Conservation (phyloP, 345 rosid species). For the Hypericum androsaemum region DNA sequence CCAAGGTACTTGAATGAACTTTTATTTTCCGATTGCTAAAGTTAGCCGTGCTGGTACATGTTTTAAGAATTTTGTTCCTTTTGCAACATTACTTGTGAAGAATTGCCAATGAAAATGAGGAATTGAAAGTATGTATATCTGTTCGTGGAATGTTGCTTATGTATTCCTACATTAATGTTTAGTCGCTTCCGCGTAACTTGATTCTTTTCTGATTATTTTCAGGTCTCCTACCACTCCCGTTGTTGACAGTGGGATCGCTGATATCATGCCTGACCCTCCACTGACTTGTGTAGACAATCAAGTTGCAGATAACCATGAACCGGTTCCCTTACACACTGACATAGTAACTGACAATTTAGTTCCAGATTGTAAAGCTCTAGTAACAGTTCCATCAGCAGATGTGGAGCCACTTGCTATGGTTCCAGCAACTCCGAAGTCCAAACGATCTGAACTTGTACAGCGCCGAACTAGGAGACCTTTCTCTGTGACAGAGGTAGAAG, state of each 20-base stretch:
- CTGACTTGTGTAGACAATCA: constrained; percentile 20
- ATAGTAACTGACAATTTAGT: constrained; percentile 33
- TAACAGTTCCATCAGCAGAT: constrained; percentile 41
- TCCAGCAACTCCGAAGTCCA: constrained; percentile 55
- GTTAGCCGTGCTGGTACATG: not conserved
- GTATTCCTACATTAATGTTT: not conserved
- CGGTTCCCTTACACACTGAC: constrained; percentile 33
- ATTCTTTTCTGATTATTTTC: constrained; percentile 18
- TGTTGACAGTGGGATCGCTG: constrained; percentile 30
- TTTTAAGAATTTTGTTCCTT: not conserved
- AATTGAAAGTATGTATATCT: too few relatives aligned
- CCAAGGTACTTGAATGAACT: constrained; percentile 38
- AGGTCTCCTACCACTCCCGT: constrained; percentile 37
- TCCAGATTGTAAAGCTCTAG: constrained; percentile 62
- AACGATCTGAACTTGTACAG: constrained; percentile 64
- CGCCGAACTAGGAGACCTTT: constrained; percentile 97
- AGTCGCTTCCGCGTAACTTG: too few relatives aligned
- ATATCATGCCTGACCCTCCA: constrained; percentile 28
- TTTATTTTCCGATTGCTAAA: not conserved
- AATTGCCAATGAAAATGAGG: too few relatives aligned
- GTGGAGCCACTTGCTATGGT: constrained; percentile 53
- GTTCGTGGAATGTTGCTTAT: not conserved
- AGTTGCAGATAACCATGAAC: constrained; percentile 35
- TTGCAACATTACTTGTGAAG: not conserved
- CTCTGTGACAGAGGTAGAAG: constrained; percentile 92